Evolutionary conservation across 1,284 basidiomycete genomes (phyloP), one percentile per base, ranked within the genome.

Genomic region (Porodaedalea pini): DNA sequence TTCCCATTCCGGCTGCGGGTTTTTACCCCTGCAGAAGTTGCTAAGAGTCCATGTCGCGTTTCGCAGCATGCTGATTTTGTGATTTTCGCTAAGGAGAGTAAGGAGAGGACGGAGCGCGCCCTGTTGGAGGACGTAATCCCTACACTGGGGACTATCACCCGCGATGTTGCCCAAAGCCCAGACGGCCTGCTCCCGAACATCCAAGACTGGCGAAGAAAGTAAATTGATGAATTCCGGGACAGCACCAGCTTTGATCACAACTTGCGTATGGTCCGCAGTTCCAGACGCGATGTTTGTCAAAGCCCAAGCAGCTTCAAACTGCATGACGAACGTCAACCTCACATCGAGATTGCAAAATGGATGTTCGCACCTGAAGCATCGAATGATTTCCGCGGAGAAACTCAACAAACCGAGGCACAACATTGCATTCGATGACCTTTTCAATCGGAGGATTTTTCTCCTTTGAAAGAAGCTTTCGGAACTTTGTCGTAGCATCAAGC

Each of bases 381-480:
- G 92, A 88, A 73, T 96, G 91, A 57, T 86, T 86, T 43, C 80
- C 87, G 65, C 84, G 81, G 64, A 99, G 78, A 75, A 98, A 99
- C 72, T 98, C 88, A 59, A 99, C 97, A 67, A 99, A 99, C 61
- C 96, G 92, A 59, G 94, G 91, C 36, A 99, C 94, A 54, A 99
- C 96, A 61, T 93, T 92, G 73, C 94, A 97, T 67, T 94, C 92
- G 72, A 99, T 99, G 65, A 99, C 97, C 69, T 88, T 88, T 74
- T 99, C 97, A 71, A 99, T 99, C n/a, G 96, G 96, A 37, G 96
- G 96, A 73, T 98, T 99, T 80, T 95, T 96, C 79, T 99, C 96
- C 80, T 99, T 99, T 65, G 96, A 98, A 60, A 99, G 85, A 47
- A 97, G 80, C 72, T 99, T 99, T 70, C 97, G 87, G 82, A 99